phyloP scores from a whole-genome alignment of 306 rosid genomes.

The Cyclanthera cordifolia region DNA sequence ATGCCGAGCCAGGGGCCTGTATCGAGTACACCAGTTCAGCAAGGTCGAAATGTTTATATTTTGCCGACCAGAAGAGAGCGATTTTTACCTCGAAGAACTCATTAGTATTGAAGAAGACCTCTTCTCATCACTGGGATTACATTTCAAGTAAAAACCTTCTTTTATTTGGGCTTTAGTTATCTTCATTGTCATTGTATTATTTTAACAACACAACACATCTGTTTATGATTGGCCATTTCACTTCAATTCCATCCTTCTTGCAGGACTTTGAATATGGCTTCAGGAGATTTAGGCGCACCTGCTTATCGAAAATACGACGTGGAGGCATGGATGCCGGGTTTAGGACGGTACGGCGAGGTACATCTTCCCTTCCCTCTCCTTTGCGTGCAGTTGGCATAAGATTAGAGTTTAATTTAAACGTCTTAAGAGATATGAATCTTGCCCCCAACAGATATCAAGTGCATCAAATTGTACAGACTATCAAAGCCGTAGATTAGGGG shows the following conservation, averaged over 20 bases:
- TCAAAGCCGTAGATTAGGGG: conserved; percentile 76
- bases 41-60: conserved; percentile 85
- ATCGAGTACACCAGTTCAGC: conserved; percentile 98
- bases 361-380: conserved; percentile 5
- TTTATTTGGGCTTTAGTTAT: not conserved
- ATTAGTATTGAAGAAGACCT: conserved; percentile 77
- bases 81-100: conserved; percentile 68
- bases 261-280: conserved; percentile 94
- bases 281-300: conserved; percentile 88
- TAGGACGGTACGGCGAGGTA: conserved; percentile 92
- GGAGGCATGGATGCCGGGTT: conserved; percentile 98
- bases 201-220: not conserved
- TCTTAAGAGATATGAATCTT: not conserved
- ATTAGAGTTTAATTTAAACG: not conserved
- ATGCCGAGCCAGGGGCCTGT: conserved; percentile 74
- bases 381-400: not conserved
- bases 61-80: conserved; percentile 83
- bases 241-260: conserved; percentile 6
- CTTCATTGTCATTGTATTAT: conserved; percentile 1
- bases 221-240: not conserved
- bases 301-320: conserved; percentile 85
- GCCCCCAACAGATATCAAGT: conserved; percentile 61
- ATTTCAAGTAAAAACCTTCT: conserved; percentile 48
- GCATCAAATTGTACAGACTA: conserved; percentile 84
- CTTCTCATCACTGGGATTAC: conserved; percentile 69